phyloP scores from a whole-genome alignment of 2,329 filamentous ascomycete species.

The Dothidotthia symphoricarpi region DNA sequence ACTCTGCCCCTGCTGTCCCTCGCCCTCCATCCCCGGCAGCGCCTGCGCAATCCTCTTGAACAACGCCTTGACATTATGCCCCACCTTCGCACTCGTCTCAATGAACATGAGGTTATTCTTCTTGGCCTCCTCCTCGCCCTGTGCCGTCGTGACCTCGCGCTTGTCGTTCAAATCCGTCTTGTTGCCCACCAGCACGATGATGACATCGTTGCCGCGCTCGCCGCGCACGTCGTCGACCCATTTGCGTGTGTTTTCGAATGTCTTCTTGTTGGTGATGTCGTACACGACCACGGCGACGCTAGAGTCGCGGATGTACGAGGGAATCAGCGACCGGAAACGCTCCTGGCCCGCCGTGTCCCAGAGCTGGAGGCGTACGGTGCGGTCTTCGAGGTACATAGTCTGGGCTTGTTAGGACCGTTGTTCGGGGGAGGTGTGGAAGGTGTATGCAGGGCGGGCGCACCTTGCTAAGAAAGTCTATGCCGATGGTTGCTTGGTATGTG shows the following conservation, averaged over 20 bases:
- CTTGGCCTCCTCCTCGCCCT: conserved; percentile 97
- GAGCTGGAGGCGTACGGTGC: conserved; percentile 92
- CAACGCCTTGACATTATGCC: conserved; percentile 95
- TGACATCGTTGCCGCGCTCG: conserved; percentile 96
- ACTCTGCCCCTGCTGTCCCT: conserved; percentile 71
- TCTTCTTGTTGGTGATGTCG: conserved; percentile 95
- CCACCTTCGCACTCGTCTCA: conserved; percentile 95
- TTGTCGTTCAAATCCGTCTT: conserved; percentile 99
- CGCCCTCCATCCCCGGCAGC: conserved; percentile 93
- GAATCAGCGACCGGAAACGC: conserved; percentile 93
- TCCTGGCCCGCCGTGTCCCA: conserved; percentile 99
- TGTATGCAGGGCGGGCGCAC: conserved; percentile 46
- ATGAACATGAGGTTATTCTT: conserved; percentile 99
- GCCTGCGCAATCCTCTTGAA: conserved; percentile 99
- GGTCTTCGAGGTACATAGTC: conserved; percentile 99
- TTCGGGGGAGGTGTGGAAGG: background rate
- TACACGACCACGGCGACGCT: conserved; percentile 98
- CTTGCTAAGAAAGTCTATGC: conserved; percentile 99
- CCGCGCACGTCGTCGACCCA: conserved; percentile 99
- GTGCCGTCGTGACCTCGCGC: conserved; percentile 91
- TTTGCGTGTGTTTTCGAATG: conserved; percentile 97
- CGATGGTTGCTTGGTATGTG: conserved; percentile 98
- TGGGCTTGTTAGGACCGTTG: conserved; percentile 37
- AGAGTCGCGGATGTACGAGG: conserved; percentile 97
- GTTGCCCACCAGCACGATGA: conserved; percentile 97